phyloP scores from a whole-genome alignment of 2,329 filamentous ascomycete species.

The Amauroascus niger region DNA sequence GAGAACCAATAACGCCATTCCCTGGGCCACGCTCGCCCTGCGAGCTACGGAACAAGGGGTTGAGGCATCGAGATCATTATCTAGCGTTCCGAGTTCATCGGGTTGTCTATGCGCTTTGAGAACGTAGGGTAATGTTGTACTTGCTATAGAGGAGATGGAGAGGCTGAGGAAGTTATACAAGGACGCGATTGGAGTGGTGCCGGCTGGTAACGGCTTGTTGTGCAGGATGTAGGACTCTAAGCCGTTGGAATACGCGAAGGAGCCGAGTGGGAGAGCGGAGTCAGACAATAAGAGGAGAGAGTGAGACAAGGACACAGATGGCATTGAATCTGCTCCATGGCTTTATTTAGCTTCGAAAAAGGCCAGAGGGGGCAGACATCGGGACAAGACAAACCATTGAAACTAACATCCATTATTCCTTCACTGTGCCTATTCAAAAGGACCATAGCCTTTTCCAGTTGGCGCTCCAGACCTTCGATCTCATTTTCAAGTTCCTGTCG shows the following conservation, averaged over 20 bases:
- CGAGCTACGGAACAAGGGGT: conserved; percentile 54
- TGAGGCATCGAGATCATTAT: conserved; percentile 55
- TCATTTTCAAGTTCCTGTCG: conserved; percentile 26
- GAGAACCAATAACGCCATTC: conserved; percentile 48
- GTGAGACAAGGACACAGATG: conserved; percentile 32
- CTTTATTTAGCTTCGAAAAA: not conserved
- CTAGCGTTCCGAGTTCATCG: conserved; percentile 42
- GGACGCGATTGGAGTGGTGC: conserved; percentile 28
- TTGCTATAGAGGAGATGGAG: conserved; percentile 49
- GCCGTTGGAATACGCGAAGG: conserved; percentile 56
- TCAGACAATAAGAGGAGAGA: conserved; percentile 53
- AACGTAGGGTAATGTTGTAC: conserved; percentile 52
- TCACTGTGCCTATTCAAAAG: conserved; percentile 26
- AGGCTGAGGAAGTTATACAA: conserved; percentile 50
- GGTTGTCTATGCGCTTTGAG: conserved; percentile 47
- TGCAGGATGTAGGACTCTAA: conserved; percentile 57
- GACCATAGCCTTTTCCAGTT: conserved; percentile 38
- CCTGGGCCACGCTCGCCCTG: conserved; percentile 52
- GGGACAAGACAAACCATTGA: not conserved
- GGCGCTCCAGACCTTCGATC: conserved; percentile 41
- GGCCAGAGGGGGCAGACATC: too few relatives aligned
- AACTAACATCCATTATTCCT: conserved; percentile 13
- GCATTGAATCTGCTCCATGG: not conserved
- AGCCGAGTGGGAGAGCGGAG: conserved; percentile 54
- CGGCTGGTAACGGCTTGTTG: conserved; percentile 33